Evolutionary conservation across 768 basidiomycete genomes (phyloP).

Genomic region (Stropharia rugosoannulata): DNA sequence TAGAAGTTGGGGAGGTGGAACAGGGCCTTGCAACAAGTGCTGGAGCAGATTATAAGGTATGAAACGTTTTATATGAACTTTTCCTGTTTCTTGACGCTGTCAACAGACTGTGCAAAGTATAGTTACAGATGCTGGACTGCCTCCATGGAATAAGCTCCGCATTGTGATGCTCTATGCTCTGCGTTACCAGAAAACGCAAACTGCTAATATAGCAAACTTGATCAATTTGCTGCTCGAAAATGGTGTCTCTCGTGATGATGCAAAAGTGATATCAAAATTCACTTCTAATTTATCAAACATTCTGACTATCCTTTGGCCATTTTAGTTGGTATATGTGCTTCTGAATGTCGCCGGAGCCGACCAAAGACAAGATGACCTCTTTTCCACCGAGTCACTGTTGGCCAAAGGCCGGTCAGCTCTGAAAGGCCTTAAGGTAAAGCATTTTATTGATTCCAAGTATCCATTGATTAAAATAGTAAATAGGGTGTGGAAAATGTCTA

Average conservation of each 20-base stretch:
- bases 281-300: constrained; percentile 10
- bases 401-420: constrained; percentile 92
- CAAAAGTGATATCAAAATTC: constrained; percentile 44
- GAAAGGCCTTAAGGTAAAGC: constrained; percentile 86
- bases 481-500: constrained; percentile 99
- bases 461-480: neutral
- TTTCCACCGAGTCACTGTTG: constrained; percentile 92
- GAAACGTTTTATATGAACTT: neutral
- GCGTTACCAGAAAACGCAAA: constrained; percentile 89
- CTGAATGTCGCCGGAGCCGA: constrained; percentile 93
- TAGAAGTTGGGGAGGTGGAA: constrained; percentile 93
- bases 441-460: neutral
- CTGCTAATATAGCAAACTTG: constrained; percentile 76
- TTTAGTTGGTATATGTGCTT: constrained; percentile 87
- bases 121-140: constrained; percentile 63
- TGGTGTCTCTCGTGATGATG: constrained; percentile 76
- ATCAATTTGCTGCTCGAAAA: constrained; percentile 75
- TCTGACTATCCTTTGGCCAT: constrained; percentile 2
- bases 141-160: constrained; percentile 82
- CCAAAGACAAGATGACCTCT: constrained; percentile 96
- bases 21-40: constrained; percentile 94
- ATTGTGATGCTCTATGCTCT: constrained; percentile 91
- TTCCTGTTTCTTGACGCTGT: neutral
- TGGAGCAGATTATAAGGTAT: constrained; percentile 84
- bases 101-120: constrained; percentile 79